phyloP scores from a whole-genome alignment of 2,329 filamentous ascomycete species.

The Penicillium hordei region DNA sequence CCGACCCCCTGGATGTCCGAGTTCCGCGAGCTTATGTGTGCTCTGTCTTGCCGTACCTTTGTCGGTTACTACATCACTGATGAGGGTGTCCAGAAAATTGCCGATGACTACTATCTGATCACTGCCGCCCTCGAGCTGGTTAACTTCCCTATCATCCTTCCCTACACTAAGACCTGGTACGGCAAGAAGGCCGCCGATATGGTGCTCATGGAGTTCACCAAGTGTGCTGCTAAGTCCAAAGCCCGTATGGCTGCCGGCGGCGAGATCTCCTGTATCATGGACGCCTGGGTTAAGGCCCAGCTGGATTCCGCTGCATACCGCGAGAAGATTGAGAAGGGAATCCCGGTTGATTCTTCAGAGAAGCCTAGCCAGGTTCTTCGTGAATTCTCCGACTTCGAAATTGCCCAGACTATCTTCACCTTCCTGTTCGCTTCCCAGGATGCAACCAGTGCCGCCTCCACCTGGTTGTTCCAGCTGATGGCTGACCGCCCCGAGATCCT shows the following conservation, averaged over 20 bases:
- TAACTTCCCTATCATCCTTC: constrained; percentile 96
- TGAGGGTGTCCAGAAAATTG: constrained; percentile 86
- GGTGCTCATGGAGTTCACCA: constrained; percentile 84
- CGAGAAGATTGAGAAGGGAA: constrained; percentile 72
- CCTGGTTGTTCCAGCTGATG: constrained; percentile 93
- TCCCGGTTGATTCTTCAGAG: constrained; percentile 65
- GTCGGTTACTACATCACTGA: constrained; percentile 94
- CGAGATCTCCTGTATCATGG: constrained; percentile 87
- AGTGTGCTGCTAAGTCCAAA: constrained; percentile 91
- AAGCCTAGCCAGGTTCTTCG: constrained; percentile 83
- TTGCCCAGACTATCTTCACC: constrained; percentile 89
- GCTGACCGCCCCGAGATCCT: constrained; percentile 92
- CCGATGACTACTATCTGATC: constrained; percentile 95
- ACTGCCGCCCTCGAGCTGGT: constrained; percentile 94
- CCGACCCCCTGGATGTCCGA: constrained; percentile 84
- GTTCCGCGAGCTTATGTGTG: constrained; percentile 93
- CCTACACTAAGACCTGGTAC: constrained; percentile 94
- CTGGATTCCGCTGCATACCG: constrained; percentile 80
- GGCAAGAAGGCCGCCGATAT: constrained; percentile 94
- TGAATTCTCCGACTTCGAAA: constrained; percentile 86
- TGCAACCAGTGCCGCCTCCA: constrained; percentile 87
- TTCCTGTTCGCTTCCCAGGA: constrained; percentile 98
- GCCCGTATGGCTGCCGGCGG: constrained; percentile 87
- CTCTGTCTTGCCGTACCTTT: constrained; percentile 93
- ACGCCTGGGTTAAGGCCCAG: constrained; percentile 89